These are phyloP conservation scores for Syncephalis plumigaleata DNA, from an alignment of 371 early-diverging fungal genomes.

Conservation along the genomic window DNA sequence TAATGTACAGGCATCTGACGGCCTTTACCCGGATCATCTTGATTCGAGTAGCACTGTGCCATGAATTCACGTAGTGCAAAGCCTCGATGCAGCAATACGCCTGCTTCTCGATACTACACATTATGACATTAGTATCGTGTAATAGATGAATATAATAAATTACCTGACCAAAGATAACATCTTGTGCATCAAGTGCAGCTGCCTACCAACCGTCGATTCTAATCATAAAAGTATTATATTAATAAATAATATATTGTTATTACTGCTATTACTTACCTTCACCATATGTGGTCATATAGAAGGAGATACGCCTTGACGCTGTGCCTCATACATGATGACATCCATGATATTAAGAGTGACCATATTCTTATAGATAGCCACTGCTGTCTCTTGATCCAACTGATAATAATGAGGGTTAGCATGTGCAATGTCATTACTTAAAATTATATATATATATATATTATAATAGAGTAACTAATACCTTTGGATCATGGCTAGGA, in stretches of 20 bases:
- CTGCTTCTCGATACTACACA: constrained; percentile 85
- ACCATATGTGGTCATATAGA: constrained; percentile 96
- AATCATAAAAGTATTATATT: too few species aligned
- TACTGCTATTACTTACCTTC: constrained; percentile 76
- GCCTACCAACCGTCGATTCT: constrained; percentile 38
- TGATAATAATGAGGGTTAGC: constrained; percentile 9
- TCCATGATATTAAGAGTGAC: constrained; percentile 80
- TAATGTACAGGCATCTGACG: constrained; percentile 98
- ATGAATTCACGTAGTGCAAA: constrained; percentile 84
- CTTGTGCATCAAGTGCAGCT: constrained; percentile 66
- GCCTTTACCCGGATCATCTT: constrained; percentile 79
- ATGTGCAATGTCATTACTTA: too few species aligned
- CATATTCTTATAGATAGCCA: constrained; percentile 81
- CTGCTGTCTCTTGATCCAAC: constrained; percentile 51
- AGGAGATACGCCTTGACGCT: constrained; percentile 95
- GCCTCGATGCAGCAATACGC: constrained; percentile 83
- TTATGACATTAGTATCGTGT: too few species aligned
- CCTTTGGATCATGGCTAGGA: constrained; percentile 53
- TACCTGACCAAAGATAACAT: constrained; percentile 84
- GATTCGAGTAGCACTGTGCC: constrained; percentile 92
- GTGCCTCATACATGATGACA: constrained; percentile 89
- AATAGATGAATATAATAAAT: too few species aligned
- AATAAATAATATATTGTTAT: too few species aligned
- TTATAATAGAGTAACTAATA: constrained; percentile 7
- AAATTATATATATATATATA: constrained; percentile 1